Evolutionary conservation across 2,329 filamentous ascomycete genomes (phyloP).

Genomic region (Cadophora luteo-olivacea): DNA sequence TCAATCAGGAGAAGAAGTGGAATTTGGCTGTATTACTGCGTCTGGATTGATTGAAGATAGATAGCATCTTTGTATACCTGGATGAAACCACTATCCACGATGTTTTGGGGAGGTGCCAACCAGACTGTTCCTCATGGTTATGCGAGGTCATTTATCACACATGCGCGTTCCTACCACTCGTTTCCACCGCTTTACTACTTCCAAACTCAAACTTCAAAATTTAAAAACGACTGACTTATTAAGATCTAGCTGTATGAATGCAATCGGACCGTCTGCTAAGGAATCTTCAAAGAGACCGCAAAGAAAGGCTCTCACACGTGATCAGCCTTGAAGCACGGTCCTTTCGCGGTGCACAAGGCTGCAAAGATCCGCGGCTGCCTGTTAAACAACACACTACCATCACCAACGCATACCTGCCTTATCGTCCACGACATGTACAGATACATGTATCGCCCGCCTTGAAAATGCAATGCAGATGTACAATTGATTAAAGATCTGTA

Average conservation of each 20-base stretch:
- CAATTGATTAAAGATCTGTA: constrained; percentile 26
- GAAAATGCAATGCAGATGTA: background rate
- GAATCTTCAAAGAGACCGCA: background rate
- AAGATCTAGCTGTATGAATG: background rate
- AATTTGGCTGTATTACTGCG: background rate
- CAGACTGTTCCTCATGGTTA: too few relatives aligned
- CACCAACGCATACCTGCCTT: constrained; percentile 25
- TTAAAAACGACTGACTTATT: background rate
- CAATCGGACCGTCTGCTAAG: background rate
- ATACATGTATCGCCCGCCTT: constrained; percentile 8
- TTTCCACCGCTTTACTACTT: too few relatives aligned
- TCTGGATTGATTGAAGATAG: background rate
- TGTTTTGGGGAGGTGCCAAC: too few relatives aligned
- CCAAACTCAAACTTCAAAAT: too few relatives aligned
- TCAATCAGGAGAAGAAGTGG: background rate
- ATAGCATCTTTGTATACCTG: too few relatives aligned
- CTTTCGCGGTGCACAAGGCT: background rate
- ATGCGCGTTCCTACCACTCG: too few relatives aligned
- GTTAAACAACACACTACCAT: constrained; percentile 10
- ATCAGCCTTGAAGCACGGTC: background rate
- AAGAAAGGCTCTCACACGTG: background rate
- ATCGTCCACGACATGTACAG: constrained; percentile 24
- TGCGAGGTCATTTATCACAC: too few relatives aligned
- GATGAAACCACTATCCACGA: too few relatives aligned
- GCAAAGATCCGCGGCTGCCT: constrained; percentile 6